A percentile compares a stretch with the other conserved stretches of the same genome.
phyloP scores from a whole-genome alignment of 1,139 yeast species.

The Pichia kudriavzevii region DNA sequence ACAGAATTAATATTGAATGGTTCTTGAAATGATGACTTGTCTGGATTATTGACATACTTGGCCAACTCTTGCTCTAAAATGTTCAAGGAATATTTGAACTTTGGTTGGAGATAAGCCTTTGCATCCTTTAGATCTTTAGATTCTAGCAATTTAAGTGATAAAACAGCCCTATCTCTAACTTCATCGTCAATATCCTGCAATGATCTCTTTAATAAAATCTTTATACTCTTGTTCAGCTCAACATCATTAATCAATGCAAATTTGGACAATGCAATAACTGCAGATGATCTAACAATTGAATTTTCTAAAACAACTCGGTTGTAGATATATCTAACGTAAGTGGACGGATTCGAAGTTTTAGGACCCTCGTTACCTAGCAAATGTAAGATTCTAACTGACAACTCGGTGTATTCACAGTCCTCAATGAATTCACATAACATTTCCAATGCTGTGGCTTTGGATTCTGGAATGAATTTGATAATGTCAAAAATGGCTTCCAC shows the following conservation, averaged over 20 bases:
- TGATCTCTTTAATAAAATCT: constrained; percentile 72
- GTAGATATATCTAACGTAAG: constrained; percentile 91
- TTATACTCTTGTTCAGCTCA: constrained; percentile 61
- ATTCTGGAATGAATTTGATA: constrained; percentile 78
- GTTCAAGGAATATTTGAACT: constrained; percentile 62
- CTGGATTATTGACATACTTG: constrained; percentile 53
- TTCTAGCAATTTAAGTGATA: constrained; percentile 61
- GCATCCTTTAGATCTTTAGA: constrained; percentile 39
- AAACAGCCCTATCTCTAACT: constrained; percentile 95
- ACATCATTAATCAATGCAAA: constrained; percentile 75
- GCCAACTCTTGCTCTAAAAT: constrained; percentile 73
- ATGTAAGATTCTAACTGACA: constrained; percentile 85
- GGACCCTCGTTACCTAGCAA: constrained; percentile 95
- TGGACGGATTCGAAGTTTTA: constrained; percentile 72
- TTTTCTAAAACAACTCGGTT: constrained; percentile 94
- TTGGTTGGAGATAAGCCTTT: constrained; percentile 53
- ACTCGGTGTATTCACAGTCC: constrained; percentile 94
- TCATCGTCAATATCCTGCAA: constrained; percentile 90
- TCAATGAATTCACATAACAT: constrained; percentile 94
- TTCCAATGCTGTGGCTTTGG: constrained; percentile 80
- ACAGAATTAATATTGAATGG: constrained; percentile 69
- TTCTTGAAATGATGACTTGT: constrained; percentile 47
- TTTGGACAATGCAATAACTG: constrained; percentile 86
- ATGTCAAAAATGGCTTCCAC: constrained; percentile 90
- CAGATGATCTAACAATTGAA: constrained; percentile 91